Percentiles rank a stretch among this genome's conserved stretches.
These are phyloP conservation scores for Alternaria sp. DNA, from an alignment of 2,329 filamentous ascomycete species.

Conservation along the genomic window DNA sequence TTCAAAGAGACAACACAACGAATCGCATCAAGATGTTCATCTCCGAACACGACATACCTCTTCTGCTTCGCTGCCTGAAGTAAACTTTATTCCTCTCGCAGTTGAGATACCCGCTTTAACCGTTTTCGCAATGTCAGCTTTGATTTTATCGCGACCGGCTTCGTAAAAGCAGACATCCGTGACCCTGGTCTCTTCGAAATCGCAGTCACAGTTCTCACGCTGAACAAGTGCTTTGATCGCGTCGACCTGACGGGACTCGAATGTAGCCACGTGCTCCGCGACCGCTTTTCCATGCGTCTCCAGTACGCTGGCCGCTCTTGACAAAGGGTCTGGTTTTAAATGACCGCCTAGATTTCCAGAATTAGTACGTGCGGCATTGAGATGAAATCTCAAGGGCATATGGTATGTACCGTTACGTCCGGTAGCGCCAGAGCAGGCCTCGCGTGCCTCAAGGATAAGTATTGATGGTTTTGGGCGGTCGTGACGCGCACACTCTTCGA, in stretches of 20 bases:
- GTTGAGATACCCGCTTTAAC: conserved; percentile 13
- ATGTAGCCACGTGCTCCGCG: conserved; percentile 18
- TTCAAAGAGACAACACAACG: not conserved
- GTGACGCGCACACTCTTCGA: conserved; percentile 5
- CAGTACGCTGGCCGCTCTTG: conserved; percentile 14
- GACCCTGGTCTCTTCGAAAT: conserved; percentile 20
- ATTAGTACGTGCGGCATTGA: not conserved
- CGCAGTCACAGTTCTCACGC: conserved; percentile 15
- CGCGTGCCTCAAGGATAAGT: conserved; percentile 57
- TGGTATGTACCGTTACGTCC: conserved; percentile 58
- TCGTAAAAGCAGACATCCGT: conserved; percentile 13
- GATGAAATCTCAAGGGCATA: not conserved
- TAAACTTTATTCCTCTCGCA: conserved; percentile 8
- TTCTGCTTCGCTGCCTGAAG: conserved; percentile 10
- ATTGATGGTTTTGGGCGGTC: conserved; percentile 13
- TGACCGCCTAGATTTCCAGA: conserved; percentile 8
- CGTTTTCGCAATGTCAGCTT: conserved; percentile 5
- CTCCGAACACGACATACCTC: conserved; percentile 3
- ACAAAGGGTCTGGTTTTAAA: conserved; percentile 48
- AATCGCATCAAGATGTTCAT: not conserved
- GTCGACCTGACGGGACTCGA: conserved; percentile 15
- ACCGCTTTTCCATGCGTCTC: conserved; percentile 14
- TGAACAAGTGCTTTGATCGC: conserved; percentile 14
- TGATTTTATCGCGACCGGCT: conserved; percentile 9
- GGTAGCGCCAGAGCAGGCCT: conserved; percentile 60